Conservation (phyloP, 257 asterid species). For the Vinca minor region DNA sequence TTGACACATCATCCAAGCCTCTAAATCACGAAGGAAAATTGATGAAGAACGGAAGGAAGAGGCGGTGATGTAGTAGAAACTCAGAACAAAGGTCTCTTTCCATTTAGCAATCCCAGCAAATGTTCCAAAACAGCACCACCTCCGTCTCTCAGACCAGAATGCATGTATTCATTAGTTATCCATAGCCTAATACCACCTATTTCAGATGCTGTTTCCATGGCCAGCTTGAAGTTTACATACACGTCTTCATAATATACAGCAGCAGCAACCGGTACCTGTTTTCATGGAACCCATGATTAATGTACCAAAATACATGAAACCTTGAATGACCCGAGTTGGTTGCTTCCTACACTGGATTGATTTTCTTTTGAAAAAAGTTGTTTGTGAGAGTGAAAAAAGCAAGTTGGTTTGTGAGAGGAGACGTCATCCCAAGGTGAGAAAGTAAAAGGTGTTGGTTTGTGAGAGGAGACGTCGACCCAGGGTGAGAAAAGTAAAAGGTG, state of each 20-base stretch:
- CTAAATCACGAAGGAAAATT: no score
- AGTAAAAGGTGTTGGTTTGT: no score
- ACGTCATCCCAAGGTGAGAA: no score
- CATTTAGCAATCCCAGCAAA: conserved; percentile 69
- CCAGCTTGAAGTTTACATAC: conserved; percentile 83
- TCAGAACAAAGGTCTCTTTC: conserved; percentile 80
- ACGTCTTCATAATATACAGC: conserved; percentile 87
- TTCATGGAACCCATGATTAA: not conserved
- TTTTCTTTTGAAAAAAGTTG: no score
- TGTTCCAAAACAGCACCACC: conserved; percentile 66
- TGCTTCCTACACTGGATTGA: not conserved
- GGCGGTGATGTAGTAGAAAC: no score
- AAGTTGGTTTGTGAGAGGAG: no score
- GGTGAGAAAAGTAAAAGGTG: no score
- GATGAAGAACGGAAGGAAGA: no score
- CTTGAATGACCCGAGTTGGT: not conserved
- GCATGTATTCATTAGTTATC: conserved; percentile 94
- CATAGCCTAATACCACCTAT: conserved; percentile 73
- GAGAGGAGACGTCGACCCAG: no score
- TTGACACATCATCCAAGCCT: no score
- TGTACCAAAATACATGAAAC: not conserved
- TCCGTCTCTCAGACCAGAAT: conserved; percentile 86
- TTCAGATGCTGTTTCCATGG: conserved; percentile 66
- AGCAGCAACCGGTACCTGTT: conserved; percentile 90
- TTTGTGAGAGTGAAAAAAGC: no score